These are phyloP conservation scores for Saccharomycopsis microspora DNA, from an alignment of 805 yeast genomes.

Conservation along the genomic window DNA sequence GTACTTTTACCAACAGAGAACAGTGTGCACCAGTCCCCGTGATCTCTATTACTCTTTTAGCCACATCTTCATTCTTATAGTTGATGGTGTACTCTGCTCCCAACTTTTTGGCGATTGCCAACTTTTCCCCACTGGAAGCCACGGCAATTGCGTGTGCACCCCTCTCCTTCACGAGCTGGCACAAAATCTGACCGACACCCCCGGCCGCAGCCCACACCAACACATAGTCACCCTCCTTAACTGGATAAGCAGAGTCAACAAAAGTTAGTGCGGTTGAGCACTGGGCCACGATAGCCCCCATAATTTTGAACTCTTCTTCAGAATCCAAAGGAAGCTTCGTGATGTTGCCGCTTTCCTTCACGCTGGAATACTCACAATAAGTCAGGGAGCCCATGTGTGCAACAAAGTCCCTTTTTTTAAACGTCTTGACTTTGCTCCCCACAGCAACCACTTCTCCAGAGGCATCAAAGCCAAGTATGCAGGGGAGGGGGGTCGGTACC, in stretches of 20 bases:
- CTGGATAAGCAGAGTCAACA: slow-evolving; percentile 50
- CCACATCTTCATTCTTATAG: slow-evolving; percentile 41
- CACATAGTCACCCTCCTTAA: slow-evolving; percentile 58
- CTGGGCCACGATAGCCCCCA: slow-evolving; percentile 55
- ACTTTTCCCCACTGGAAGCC: slow-evolving; percentile 70
- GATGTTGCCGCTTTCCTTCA: slow-evolving; percentile 25
- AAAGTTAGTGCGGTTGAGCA: slow-evolving; percentile 76
- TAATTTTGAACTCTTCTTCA: slow-evolving; percentile 39
- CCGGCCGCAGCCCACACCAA: slow-evolving; percentile 93
- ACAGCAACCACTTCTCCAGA: slow-evolving; percentile 56
- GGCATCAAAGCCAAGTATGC: slow-evolving; percentile 63
- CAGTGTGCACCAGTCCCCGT: slow-evolving; percentile 67
- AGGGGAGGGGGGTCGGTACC: slow-evolving; percentile 54
- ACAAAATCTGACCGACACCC: slow-evolving; percentile 71
- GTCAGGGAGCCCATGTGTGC: slow-evolving; percentile 41
- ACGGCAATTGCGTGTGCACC: slow-evolving; percentile 83
- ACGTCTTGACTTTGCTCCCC: slow-evolving; percentile 46
- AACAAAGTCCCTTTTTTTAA: slow-evolving; percentile 59
- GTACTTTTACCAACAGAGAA: slow-evolving; percentile 71
- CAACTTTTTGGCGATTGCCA: slow-evolving; percentile 48
- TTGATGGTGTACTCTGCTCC: slow-evolving; percentile 75
- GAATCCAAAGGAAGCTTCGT: slow-evolving; percentile 38
- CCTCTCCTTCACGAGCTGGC: slow-evolving; percentile 45
- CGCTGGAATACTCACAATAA: slow-evolving; percentile 65
- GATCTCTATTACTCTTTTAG: slow-evolving; percentile 41